phyloP scores from a whole-genome alignment of 352 stramenopile genomes.

The Globisporangium paroecandrum region DNA sequence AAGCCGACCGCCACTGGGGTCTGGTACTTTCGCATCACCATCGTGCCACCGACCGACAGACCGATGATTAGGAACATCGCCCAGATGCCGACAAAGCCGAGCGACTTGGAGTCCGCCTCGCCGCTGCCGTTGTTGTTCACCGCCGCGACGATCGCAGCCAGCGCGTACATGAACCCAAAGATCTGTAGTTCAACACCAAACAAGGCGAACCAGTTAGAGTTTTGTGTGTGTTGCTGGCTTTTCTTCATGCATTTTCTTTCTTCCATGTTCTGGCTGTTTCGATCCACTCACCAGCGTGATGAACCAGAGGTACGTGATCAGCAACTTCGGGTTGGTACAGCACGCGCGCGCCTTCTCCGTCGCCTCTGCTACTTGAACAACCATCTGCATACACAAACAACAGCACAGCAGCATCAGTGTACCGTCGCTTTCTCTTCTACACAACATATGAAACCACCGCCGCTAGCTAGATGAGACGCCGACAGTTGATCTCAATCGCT shows the following conservation, averaged over 20 bases:
- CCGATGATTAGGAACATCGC: constrained; percentile 78
- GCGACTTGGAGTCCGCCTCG: constrained; percentile 70
- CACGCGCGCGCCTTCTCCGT: constrained; percentile 63
- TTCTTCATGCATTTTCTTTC: constrained; percentile 37
- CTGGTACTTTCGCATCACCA: constrained; percentile 90
- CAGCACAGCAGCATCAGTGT: neutral
- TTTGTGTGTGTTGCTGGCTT: constrained; percentile 31
- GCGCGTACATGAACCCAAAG: constrained; percentile 84
- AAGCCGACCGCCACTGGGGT: constrained; percentile 84
- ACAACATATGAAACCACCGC: neutral
- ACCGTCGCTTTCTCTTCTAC: neutral
- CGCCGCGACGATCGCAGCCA: constrained; percentile 82
- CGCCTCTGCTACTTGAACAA: constrained; percentile 48
- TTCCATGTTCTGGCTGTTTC: constrained; percentile 48
- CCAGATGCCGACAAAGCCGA: constrained; percentile 81
- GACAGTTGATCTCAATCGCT: neutral
- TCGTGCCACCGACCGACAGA: constrained; percentile 79
- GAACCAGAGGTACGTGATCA: constrained; percentile 87
- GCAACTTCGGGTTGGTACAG: constrained; percentile 75
- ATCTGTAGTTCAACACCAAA: constrained; percentile 25
- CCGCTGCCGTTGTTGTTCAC: constrained; percentile 68
- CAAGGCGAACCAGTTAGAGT: constrained; percentile 31
- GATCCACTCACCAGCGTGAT: constrained; percentile 45
- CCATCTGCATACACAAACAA: constrained; percentile 33
- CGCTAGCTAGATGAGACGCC: neutral